These are phyloP conservation scores for Kazachstania martiniae DNA, from an alignment of 805 yeast genomes.

Conservation along the genomic window DNA sequence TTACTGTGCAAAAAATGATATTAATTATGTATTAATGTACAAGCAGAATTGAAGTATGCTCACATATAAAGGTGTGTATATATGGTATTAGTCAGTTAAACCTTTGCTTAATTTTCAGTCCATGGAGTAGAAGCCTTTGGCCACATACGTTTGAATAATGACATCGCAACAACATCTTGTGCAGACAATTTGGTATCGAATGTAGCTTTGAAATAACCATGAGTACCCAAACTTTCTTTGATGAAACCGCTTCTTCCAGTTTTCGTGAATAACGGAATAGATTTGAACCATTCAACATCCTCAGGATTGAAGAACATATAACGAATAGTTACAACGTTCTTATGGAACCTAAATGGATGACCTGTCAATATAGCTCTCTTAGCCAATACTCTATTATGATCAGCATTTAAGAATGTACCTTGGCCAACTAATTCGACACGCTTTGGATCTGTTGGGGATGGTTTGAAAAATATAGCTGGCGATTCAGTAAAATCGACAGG, in stretches of 20 bases:
- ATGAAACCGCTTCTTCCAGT: conserved; percentile 90
- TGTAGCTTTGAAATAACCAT: conserved; percentile 93
- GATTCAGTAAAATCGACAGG: conserved; percentile 78
- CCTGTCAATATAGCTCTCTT: conserved; percentile 88
- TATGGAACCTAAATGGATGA: conserved; percentile 90
- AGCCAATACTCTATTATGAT: conserved; percentile 73
- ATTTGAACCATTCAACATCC: conserved; percentile 81
- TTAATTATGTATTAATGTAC: too few relatives aligned
- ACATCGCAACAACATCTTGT: conserved; percentile 91
- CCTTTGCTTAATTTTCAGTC: too few relatives aligned
- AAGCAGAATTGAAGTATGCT: too few relatives aligned
- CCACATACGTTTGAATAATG: conserved; percentile 89
- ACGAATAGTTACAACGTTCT: conserved; percentile 79
- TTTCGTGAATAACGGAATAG: conserved; percentile 86
- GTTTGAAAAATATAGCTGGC: conserved; percentile 76
- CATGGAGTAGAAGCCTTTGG: conserved; percentile 42
- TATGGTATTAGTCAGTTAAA: too few relatives aligned
- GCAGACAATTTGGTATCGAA: conserved; percentile 85
- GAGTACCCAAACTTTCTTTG: conserved; percentile 93
- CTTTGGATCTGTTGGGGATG: conserved; percentile 34
- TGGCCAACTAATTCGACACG: conserved; percentile 67
- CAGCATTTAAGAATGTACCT: conserved; percentile 82
- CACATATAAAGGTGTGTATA: too few relatives aligned
- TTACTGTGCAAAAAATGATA: too few relatives aligned
- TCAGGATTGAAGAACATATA: conserved; percentile 94